A percentile compares a stretch with the other conserved stretches of the same genome.
phyloP scores from a whole-genome alignment of 768 basidiomycete genomes.

The Leccinum imitatum region DNA sequence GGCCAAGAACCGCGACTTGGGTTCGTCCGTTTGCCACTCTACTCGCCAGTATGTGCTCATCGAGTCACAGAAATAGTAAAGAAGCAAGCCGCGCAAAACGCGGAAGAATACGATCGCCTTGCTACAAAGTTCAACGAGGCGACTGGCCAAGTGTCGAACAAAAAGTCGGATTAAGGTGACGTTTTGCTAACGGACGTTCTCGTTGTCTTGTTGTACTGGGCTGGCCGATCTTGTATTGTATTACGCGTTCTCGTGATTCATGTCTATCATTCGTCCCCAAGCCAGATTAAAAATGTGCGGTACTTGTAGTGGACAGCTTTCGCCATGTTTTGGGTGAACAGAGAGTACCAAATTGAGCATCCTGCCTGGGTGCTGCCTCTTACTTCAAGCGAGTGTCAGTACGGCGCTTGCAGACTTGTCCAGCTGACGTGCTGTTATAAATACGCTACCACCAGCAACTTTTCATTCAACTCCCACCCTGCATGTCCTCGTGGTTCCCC shows the following conservation, averaged over 20 bases:
- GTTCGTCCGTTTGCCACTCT: conserved; percentile 36
- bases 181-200: neutral
- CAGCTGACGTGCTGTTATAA: neutral
- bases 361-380: neutral
- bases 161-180: conserved; percentile 58
- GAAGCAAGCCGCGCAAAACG: conserved; percentile 79
- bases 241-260: neutral
- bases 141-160: conserved; percentile 59
- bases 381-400: neutral
- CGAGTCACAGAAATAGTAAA: conserved; percentile 63
- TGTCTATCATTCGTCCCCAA: neutral
- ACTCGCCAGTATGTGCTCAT: neutral
- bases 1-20: conserved; percentile 63
- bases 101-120: conserved; percentile 78
- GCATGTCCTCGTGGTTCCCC: conserved; percentile 10
- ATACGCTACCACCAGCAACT: neutral
- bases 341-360: too few relatives aligned
- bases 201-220: neutral
- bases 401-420: neutral
- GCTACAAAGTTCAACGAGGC: conserved; percentile 74
- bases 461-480: neutral
- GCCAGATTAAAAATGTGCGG: neutral
- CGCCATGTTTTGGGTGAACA: too few relatives aligned
- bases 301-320: too few relatives aligned
- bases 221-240: neutral